Conservation (phyloP, 164 flowering plant genomes). For the Aristolochia californica region DNA sequence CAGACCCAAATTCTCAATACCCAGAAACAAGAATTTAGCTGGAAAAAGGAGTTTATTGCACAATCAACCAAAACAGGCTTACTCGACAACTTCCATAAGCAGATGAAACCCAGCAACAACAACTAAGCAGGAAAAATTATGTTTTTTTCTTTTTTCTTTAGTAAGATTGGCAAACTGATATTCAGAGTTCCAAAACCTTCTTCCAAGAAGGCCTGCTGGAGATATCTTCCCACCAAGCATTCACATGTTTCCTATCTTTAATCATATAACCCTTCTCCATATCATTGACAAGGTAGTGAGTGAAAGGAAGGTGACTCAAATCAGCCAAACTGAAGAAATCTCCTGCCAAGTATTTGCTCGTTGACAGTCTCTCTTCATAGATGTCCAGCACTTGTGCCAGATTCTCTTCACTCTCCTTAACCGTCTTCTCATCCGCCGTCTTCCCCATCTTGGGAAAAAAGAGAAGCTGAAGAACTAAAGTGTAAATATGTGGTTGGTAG, state of each 20-base stretch:
- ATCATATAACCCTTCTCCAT: conserved; percentile 33
- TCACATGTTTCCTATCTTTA: conserved; percentile 35
- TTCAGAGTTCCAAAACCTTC: no score
- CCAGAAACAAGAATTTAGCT: no score
- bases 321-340: conserved; percentile 56
- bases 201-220: conserved; percentile 21
- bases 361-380: conserved; percentile 39
- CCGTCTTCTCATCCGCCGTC: conserved; percentile 5
- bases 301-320: conserved; percentile 39
- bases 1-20: no score
- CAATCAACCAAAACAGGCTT: no score
- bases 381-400: conserved; percentile 36
- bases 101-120: no score
- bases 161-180: not conserved
- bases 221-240: conserved; percentile 43
- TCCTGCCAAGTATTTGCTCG: conserved; percentile 50
- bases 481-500: conserved; percentile 24
- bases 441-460: conserved; percentile 8
- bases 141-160: no score
- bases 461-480: conserved; percentile 21
- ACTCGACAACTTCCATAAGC: no score
- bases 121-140: no score
- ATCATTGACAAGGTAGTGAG: conserved; percentile 23
- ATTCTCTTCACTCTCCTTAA: conserved; percentile 32
- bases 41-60: no score